These are phyloP conservation scores for Thalassiosira hispida DNA, from an alignment of 352 stramenopile species.

Conservation along the genomic window DNA sequence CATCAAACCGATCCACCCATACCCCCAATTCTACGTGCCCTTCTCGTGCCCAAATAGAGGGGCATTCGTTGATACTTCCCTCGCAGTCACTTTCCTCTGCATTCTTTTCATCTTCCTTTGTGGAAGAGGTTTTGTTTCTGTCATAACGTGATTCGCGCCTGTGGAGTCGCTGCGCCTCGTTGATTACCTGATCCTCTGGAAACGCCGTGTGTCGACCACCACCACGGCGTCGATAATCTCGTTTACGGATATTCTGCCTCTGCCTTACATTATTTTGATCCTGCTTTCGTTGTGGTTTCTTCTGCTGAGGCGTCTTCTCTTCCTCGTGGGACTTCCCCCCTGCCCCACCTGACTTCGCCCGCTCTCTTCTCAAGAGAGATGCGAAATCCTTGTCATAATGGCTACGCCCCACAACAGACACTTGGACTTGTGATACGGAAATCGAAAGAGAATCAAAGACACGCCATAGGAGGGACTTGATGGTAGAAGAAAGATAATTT, in stretches of 20 bases:
- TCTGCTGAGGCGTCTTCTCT: not conserved
- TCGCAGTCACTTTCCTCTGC: conserved; percentile 6
- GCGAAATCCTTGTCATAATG: conserved; percentile 59
- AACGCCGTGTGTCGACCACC: not conserved
- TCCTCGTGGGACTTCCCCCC: not conserved
- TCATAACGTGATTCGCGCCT: not conserved
- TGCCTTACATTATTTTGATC: conserved; percentile 1
- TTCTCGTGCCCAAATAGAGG: conserved; percentile 35
- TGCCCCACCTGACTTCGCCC: conserved; percentile 9
- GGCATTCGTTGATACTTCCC: conserved; percentile 23
- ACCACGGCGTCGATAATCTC: conserved; percentile 8
- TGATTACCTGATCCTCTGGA: not conserved
- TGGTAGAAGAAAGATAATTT: conserved; percentile 54
- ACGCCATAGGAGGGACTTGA: conserved; percentile 57
- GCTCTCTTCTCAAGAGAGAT: conserved; percentile 6
- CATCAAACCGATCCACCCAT: conserved; percentile 44
- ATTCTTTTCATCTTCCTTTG: conserved; percentile 6
- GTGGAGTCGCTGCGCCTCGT: not conserved
- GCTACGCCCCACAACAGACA: conserved; percentile 54
- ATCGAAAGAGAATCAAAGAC: conserved; percentile 59
- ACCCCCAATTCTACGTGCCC: conserved; percentile 56
- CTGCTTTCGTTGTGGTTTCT: conserved; percentile 17
- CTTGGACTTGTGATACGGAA: conserved; percentile 42
- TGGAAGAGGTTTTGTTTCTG: not conserved
- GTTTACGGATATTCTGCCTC: not conserved